phyloP scores from a whole-genome alignment of 306 rosid species.

The Cucumis melo region DNA sequence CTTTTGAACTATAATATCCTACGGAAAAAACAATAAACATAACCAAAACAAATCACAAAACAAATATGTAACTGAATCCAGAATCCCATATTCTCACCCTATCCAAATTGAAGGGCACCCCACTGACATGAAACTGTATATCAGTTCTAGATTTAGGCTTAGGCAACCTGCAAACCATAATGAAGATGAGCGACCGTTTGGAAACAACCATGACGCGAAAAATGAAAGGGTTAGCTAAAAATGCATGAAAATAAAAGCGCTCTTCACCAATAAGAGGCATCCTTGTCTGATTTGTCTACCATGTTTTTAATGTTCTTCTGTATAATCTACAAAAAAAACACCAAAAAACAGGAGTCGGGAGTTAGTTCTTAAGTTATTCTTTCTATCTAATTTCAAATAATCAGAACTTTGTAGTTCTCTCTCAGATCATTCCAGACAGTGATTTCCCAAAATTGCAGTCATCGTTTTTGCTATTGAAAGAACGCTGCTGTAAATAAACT shows the following conservation, averaged over 20 bases:
- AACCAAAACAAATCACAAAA: background rate
- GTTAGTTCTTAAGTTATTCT: background rate
- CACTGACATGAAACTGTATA: constrained; percentile 14
- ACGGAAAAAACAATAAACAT: background rate
- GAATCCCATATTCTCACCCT: constrained; percentile 14
- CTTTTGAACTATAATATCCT: constrained; percentile 34
- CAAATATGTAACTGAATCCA: background rate
- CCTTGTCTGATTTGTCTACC: background rate
- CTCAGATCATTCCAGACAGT: background rate
- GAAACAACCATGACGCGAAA: background rate
- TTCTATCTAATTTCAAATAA: background rate
- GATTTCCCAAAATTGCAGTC: background rate
- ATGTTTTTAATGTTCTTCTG: background rate
- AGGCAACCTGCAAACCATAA: constrained; percentile 14
- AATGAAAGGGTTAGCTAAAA: background rate
- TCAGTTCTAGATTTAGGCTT: constrained; percentile 12
- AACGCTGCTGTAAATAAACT: background rate
- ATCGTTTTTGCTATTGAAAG: background rate
- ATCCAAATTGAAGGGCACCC: constrained; percentile 11
- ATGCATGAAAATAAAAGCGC: background rate
- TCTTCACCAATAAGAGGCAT: background rate
- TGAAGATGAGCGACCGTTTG: background rate
- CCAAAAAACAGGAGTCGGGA: background rate
- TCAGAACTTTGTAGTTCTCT: background rate
- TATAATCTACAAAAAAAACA: background rate